Base-by-base conservation (phyloP, 306 rosid genomes). In the Astragalus membranaceus region DNA sequence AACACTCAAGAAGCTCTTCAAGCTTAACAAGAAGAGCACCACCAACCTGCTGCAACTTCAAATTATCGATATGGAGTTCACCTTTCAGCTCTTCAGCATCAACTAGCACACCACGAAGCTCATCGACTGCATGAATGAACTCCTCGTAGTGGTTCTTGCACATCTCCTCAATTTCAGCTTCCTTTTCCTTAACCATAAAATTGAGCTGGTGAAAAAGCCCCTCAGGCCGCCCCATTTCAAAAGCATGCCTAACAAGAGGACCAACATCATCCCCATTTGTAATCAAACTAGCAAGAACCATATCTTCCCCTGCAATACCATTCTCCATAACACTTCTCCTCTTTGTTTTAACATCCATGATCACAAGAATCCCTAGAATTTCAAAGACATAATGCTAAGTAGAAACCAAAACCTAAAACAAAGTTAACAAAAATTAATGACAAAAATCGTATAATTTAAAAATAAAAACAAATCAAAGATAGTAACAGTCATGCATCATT, bases 101-200 rank as follows among this genome's bases (percentile, higher is more conserved):
- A 64, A 90, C 94, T 65, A 94, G 69, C 61, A 94, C 96, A 0
- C 96, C 95, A 1, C 95, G 88, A 79, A 94, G 97, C 82, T 94
- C 98, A 35, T 94, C 96, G 49, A 94, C 96, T 0, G 98, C 97
- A 54, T 83, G 81, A 59, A 94, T 94, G 84, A 94, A 94, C 66
- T 94, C 96, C 87, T 94, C 98, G 0, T 94, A 94, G 57, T 94
- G 97, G 12, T 86, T 94, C 89, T 91, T 90, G 79, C 98, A 94
- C 69, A 88, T 85, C 64, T 94, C 99, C 85, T 94, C 97, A 0
- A 94, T 94, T 72, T 90, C 99, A 15, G 77, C 86, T 84, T 91
- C 99, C 65, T 88, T 91, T 81, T 88, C 84, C 83, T 80, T 87
- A 65, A 91, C 92, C 14, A 94, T 84, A 43, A 73, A 77, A 73